A percentile compares a stretch with the other conserved stretches of the same genome.
Conservation (phyloP, 768 basidiomycete genomes). For the Xerocomus spinulosus region DNA sequence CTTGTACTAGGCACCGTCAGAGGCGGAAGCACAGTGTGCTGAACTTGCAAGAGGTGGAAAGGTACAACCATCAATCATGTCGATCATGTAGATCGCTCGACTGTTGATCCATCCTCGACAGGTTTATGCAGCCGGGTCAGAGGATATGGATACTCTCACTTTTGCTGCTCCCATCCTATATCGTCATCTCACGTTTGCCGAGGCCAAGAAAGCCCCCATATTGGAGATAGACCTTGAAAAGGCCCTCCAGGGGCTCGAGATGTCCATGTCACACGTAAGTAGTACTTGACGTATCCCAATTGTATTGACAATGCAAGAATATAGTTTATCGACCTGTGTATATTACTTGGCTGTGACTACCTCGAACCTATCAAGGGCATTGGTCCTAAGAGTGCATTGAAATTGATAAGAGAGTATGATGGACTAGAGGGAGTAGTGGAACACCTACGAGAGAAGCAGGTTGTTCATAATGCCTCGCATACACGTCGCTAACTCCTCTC, state of each 20-base stretch:
- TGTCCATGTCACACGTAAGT: constrained; percentile 84
- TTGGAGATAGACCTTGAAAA: constrained; percentile 81
- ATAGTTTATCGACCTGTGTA: constrained; percentile 94
- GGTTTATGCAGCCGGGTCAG: constrained; percentile 97
- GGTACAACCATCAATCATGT: constrained; percentile 36
- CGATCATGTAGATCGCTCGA: background rate
- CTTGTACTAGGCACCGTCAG: constrained; percentile 78
- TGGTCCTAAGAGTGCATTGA: constrained; percentile 93
- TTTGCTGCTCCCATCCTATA: constrained; percentile 89
- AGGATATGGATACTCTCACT: constrained; percentile 99
- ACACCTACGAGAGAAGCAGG: constrained; percentile 74
- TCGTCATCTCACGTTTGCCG: constrained; percentile 96
- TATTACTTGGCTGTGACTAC: constrained; percentile 96
- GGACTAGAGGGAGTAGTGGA: constrained; percentile 68
- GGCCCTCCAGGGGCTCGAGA: constrained; percentile 83
- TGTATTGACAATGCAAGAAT: constrained; percentile 1
- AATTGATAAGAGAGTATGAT: constrained; percentile 81
- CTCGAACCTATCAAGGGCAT: constrained; percentile 98
- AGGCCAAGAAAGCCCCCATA: constrained; percentile 96
- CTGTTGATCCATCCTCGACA: constrained; percentile 25
- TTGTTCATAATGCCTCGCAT: background rate
- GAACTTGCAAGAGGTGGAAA: constrained; percentile 96
- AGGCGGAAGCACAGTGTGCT: constrained; percentile 98
- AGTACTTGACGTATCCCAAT: background rate
- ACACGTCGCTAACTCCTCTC: background rate